Evolutionary conservation across 2,329 filamentous ascomycete genomes (phyloP).

Genomic region (Alternaria tenuissima): DNA sequence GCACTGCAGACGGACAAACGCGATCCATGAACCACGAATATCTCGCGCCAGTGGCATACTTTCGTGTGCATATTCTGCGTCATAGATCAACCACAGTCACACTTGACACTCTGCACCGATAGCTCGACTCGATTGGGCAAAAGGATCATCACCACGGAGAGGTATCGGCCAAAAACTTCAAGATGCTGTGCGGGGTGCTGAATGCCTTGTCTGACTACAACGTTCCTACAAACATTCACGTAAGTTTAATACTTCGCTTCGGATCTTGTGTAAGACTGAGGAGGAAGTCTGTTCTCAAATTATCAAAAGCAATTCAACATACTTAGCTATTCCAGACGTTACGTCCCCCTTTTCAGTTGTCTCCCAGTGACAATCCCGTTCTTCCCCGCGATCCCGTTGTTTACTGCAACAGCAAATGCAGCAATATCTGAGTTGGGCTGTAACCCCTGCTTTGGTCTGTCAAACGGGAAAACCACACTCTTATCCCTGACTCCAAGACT

Average conservation of each 20-base stretch:
- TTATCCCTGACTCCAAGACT: slow-evolving; percentile 45
- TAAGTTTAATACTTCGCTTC: neutral
- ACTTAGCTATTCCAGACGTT: neutral
- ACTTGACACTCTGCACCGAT: neutral
- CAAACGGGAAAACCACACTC: slow-evolving; percentile 41
- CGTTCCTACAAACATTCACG: neutral
- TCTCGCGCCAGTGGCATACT: neutral
- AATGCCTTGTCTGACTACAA: neutral
- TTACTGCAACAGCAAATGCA: slow-evolving; percentile 48
- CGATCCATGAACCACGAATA: neutral
- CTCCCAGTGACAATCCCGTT: slow-evolving; percentile 37
- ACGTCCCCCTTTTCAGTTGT: neutral
- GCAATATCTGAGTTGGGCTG: slow-evolving; percentile 39
- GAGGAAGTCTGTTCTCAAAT: neutral
- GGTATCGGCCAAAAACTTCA: neutral
- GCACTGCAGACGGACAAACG: neutral
- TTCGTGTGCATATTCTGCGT: neutral
- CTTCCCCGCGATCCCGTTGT: slow-evolving; percentile 44
- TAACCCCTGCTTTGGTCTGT: slow-evolving; percentile 31
- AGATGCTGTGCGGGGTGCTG: neutral
- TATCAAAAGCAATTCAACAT: neutral
- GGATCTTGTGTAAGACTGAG: neutral
- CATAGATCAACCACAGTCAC: neutral
- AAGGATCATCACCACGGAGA: neutral
- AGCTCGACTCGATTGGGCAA: neutral